Conservation (phyloP, 78 protist species). For the Dictyostelium firmibasis region DNA sequence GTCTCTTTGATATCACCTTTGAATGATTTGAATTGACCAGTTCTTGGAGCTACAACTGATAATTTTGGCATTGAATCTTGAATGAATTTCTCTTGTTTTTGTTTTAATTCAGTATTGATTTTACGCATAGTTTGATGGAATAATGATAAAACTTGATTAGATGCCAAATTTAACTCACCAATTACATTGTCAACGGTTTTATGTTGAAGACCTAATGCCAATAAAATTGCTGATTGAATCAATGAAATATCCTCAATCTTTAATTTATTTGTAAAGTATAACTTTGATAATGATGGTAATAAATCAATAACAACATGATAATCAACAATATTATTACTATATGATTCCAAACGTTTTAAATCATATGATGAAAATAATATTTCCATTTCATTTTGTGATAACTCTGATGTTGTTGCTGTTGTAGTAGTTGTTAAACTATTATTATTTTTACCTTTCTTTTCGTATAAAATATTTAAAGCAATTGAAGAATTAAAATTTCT, state of each 20-base stretch:
- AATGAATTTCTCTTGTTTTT: slow-evolving; percentile 20
- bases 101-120: background rate
- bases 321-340: slow-evolving; percentile 88
- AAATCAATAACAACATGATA: slow-evolving; percentile 94
- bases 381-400: slow-evolving; percentile 37
- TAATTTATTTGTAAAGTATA: slow-evolving; percentile 74
- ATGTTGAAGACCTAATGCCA: slow-evolving; percentile 95
- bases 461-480: slow-evolving; percentile 18
- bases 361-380: slow-evolving; percentile 85
- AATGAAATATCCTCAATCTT: slow-evolving; percentile 37
- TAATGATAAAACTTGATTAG: slow-evolving; percentile 62
- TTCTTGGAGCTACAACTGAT: slow-evolving; percentile 14
- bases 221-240: slow-evolving; percentile 91
- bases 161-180: slow-evolving; percentile 30
- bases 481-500: slow-evolving; percentile 34
- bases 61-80: slow-evolving; percentile 23
- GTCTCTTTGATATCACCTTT: slow-evolving; percentile 45
- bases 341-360: slow-evolving; percentile 90
- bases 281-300: slow-evolving; percentile 88
- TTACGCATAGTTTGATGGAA: slow-evolving; percentile 76
- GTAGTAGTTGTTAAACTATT: background rate
- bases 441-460: background rate
- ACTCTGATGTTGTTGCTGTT: background rate
- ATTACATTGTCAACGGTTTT: slow-evolving; percentile 76
- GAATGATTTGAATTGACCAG: slow-evolving; percentile 53